Evolutionary conservation across 2,329 filamentous ascomycete species (phyloP).

Genomic region (Paraconiothyrium sp.): DNA sequence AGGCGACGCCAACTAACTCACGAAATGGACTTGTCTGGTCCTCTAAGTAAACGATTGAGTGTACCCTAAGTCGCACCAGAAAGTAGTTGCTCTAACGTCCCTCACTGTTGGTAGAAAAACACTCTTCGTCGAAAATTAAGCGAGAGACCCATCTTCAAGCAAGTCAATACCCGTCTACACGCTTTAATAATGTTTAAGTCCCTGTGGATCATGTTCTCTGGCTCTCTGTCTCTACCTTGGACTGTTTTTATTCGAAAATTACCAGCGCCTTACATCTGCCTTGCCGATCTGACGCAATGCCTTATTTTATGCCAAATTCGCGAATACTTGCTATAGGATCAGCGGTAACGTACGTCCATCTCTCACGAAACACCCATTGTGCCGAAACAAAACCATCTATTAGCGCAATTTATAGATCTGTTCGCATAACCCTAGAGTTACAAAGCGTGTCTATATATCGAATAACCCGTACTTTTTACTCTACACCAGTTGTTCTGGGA

Average conservation of each 20-base stretch:
- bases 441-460: too few species aligned
- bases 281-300: slow-evolving; percentile 11
- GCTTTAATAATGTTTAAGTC: slow-evolving; percentile 13
- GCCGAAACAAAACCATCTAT: background rate
- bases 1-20: too few species aligned
- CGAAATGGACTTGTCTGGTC: too few species aligned
- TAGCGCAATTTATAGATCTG: too few species aligned
- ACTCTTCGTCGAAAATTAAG: slow-evolving; percentile 22
- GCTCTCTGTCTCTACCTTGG: slow-evolving; percentile 13
- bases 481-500: too few species aligned
- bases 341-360: too few species aligned
- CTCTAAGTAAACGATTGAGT: too few species aligned
- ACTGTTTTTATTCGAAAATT: slow-evolving; percentile 21
- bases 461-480: too few species aligned
- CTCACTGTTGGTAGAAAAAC: slow-evolving; percentile 22
- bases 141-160: slow-evolving; percentile 17
- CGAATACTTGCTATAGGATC: slow-evolving; percentile 10
- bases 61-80: too few species aligned
- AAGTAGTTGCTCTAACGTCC: slow-evolving; percentile 15
- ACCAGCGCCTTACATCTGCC: slow-evolving; percentile 12
- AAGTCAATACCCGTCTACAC: slow-evolving; percentile 14
- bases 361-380: background rate
- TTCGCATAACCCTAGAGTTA: too few species aligned
- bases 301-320: slow-evolving; percentile 17
- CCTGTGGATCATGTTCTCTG: slow-evolving; percentile 9